Evolutionary conservation across 257 asterid genomes (phyloP), one percentile per base, ranked within the genome.

Genomic region (Scutellaria minor): DNA sequence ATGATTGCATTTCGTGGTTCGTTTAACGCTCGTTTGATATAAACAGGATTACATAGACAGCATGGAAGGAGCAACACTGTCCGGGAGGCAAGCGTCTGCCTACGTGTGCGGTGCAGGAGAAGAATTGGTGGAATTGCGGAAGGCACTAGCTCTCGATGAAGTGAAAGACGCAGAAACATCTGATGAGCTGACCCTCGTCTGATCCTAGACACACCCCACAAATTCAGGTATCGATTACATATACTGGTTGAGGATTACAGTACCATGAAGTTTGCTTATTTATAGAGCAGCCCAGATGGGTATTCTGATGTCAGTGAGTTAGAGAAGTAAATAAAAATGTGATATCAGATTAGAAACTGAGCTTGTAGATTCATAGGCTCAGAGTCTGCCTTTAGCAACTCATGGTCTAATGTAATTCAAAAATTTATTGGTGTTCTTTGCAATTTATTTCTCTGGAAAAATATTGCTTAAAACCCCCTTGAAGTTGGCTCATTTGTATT

Each of bases 31-130:
- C 46, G 60, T 55, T 20, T 56, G 53, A 11, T 57, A 42, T 41
- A 62, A 44, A 62, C 93, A 95, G 98, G 99, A 95, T 70, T 95
- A 95, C 81, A 95, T 92, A 59, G 99, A 95, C 77, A 95, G 99
- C 89, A 95, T 95, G 99, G 99, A 95, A 78, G 98, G 99, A 9
- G 99, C 99, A 18, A 95, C 97, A 63, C 85, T 95, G 41, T 95
- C 98, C 0, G 99, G 99, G 2, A 78, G 99, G 71, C 98, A 95
- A 81, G 90, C 98, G n/a, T 85, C 96, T 7, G 91, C 98, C 5
- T 88, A 70, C 85, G 85, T 95, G 77, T 92, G 98, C 47, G 37
- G 80, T 45, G 98, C 88, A 4, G 99, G 99, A 24, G 96, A 90
- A 82, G 91, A 95, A 54, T 76, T 95, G 63, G 84, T 83, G 73